A percentile compares a stretch with the other conserved stretches of the same genome.
Evolutionary conservation across 2,329 filamentous ascomycete species (phyloP).

Genomic region (Beauveria pseudobassiana): DNA sequence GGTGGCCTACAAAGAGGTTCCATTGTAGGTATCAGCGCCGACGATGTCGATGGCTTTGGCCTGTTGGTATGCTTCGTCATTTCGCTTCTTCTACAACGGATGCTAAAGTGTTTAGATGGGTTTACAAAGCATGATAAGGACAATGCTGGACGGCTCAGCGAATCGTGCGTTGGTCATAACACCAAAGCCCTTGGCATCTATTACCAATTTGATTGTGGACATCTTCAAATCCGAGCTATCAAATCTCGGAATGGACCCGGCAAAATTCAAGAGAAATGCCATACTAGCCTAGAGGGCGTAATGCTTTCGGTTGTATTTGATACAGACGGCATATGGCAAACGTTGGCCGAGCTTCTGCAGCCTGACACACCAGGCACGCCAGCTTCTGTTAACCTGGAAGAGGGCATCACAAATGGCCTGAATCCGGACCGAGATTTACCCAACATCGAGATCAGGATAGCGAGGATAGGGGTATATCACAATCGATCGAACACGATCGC

Average conservation of each 20-base stretch:
- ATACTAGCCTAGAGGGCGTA: conserved; percentile 39
- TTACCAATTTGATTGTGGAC: background rate
- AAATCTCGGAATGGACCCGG: background rate
- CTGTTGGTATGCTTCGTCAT: conserved; percentile 31
- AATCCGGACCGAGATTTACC: background rate
- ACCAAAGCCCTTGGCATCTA: conserved; percentile 31
- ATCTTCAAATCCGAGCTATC: background rate
- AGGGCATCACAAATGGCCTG: background rate
- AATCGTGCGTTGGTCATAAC: conserved; percentile 39
- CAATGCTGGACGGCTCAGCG: conserved; percentile 24
- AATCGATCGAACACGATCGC: background rate
- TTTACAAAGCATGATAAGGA: conserved; percentile 38
- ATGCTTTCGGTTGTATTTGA: conserved; percentile 52
- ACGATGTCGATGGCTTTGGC: conserved; percentile 40
- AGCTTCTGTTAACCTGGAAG: background rate
- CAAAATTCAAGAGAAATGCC: conserved; percentile 15
- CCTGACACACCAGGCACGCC: background rate
- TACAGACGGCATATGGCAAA: conserved; percentile 50
- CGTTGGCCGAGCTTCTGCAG: conserved; percentile 41
- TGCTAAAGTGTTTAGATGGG: conserved; percentile 30
- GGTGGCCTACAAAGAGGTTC: conserved; percentile 42
- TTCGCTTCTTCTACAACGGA: background rate
- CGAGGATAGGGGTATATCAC: conserved; percentile 28
- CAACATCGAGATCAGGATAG: conserved; percentile 28
- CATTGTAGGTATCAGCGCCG: conserved; percentile 47